Conservation (phyloP, 1,284 basidiomycete genomes). For the Cystobasidium sp. region DNA sequence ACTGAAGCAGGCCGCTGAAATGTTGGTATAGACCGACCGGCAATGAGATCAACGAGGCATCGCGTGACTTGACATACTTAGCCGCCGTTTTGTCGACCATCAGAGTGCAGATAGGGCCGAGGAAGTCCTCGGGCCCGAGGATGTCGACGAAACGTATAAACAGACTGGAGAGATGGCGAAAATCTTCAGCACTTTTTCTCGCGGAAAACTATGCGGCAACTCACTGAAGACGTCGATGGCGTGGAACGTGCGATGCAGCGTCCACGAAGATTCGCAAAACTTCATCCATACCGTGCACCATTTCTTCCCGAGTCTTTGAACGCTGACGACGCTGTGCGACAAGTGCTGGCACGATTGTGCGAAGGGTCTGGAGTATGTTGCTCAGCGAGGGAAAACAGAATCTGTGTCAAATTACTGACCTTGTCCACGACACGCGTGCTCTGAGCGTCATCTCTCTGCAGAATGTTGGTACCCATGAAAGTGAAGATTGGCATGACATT, state of each 20-base stretch:
- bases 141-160: slow-evolving; percentile 88
- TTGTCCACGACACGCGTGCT: slow-evolving; percentile 94
- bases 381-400: slow-evolving; percentile 25
- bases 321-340: slow-evolving; percentile 16
- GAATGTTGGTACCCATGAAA: slow-evolving; percentile 95
- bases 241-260: slow-evolving; percentile 81
- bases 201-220: background rate
- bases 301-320: slow-evolving; percentile 19
- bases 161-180: slow-evolving; percentile 65
- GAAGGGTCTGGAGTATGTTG: slow-evolving; percentile 69
- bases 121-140: slow-evolving; percentile 78
- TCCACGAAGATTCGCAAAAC: slow-evolving; percentile 87
- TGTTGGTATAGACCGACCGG: slow-evolving; percentile 71
- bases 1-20: slow-evolving; percentile 63
- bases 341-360: slow-evolving; percentile 83
- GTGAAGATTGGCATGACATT: slow-evolving; percentile 99
- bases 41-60: slow-evolving; percentile 68
- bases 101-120: slow-evolving; percentile 82
- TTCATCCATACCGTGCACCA: slow-evolving; percentile 56
- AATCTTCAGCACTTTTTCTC: slow-evolving; percentile 41
- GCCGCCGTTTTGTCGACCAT: slow-evolving; percentile 78
- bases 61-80: slow-evolving; percentile 67
- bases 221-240: slow-evolving; percentile 80
- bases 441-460: slow-evolving; percentile 94
- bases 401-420: slow-evolving; percentile 59